A percentile compares a stretch with the other conserved stretches of the same genome.
These are phyloP conservation scores for Fusarium gaditjirri DNA, from an alignment of 2,329 filamentous ascomycete genomes.

Conservation along the genomic window DNA sequence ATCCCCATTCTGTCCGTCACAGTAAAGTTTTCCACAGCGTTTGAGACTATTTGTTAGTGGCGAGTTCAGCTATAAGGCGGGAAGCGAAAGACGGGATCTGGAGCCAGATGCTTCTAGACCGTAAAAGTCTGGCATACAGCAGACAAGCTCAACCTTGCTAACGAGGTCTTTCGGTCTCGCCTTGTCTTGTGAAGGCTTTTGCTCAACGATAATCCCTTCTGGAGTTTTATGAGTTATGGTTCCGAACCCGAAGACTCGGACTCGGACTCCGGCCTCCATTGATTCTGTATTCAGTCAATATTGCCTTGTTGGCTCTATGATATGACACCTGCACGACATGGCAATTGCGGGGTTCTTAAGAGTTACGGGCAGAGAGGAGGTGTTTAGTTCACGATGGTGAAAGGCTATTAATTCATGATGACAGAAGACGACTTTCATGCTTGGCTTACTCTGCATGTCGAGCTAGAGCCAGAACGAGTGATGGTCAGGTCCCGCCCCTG, in stretches of 20 bases:
- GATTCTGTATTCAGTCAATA: not conserved
- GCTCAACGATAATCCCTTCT: conserved; percentile 12
- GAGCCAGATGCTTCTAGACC: conserved; percentile 18
- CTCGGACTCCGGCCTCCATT: conserved; percentile 24
- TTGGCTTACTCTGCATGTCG: conserved; percentile 15
- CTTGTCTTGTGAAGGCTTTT: not conserved
- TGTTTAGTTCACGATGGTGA: not conserved
- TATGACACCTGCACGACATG: conserved; percentile 27
- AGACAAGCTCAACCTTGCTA: conserved; percentile 19
- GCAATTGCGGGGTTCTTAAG: conserved; percentile 19
- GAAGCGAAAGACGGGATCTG: conserved; percentile 3
- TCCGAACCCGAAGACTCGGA: conserved; percentile 5
- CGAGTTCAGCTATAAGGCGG: conserved; percentile 15
- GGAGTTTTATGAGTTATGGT: not conserved
- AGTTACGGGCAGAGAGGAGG: not conserved
- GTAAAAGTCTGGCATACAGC: not conserved
- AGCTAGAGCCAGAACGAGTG: conserved; percentile 21
- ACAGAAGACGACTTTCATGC: conserved; percentile 24
- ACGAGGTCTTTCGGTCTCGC: not conserved
- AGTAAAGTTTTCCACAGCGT: not conserved
- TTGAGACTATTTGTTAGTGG: conserved; percentile 8
- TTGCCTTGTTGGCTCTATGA: not conserved
- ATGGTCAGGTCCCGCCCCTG: conserved; percentile 7
- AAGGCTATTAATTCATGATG: conserved; percentile 26
- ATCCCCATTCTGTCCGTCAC: not conserved